Conservation (phyloP, 1,284 basidiomycete species). For the Tilletia indica region DNA sequence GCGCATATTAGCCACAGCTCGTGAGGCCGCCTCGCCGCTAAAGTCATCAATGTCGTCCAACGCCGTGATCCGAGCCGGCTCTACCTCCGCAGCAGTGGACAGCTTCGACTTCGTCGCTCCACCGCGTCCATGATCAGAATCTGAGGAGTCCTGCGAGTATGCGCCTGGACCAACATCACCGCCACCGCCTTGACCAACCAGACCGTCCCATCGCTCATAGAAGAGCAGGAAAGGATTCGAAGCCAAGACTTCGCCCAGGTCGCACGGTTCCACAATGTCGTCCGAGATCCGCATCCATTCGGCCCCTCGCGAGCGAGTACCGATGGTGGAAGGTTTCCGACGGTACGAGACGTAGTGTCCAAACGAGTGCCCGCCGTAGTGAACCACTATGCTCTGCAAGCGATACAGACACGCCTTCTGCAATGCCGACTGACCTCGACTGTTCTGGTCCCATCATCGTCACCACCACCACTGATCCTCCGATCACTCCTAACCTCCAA, state of each 20-base stretch:
- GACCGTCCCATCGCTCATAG: conserved; percentile 33
- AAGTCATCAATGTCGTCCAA: not conserved
- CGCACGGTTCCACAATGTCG: conserved; percentile 36
- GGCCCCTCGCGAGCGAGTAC: conserved; percentile 16
- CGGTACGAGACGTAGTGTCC: conserved; percentile 54
- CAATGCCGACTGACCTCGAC: not conserved
- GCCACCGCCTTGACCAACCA: not conserved
- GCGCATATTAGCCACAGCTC: too few relatives aligned
- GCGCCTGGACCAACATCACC: not conserved
- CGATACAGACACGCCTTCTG: conserved; percentile 28
- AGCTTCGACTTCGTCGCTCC: not conserved
- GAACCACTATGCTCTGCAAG: conserved; percentile 44
- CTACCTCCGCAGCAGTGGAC: too few relatives aligned
- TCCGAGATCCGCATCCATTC: conserved; percentile 51
- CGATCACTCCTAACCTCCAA: conserved; percentile 24
- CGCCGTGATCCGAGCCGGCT: too few relatives aligned
- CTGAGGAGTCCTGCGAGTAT: too few relatives aligned
- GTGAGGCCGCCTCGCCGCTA: too few relatives aligned
- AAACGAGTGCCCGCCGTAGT: conserved; percentile 51
- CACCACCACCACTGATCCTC: conserved; percentile 23
- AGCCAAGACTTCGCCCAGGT: conserved; percentile 38
- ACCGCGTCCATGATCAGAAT: not conserved
- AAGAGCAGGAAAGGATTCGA: conserved; percentile 54
- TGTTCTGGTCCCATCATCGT: not conserved
- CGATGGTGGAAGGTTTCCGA: conserved; percentile 21